Evolutionary conservation across 495 filamentous ascomycete species (phyloP), one percentile per base, ranked within the genome.

Genomic region (Aspergillus diversus): DNA sequence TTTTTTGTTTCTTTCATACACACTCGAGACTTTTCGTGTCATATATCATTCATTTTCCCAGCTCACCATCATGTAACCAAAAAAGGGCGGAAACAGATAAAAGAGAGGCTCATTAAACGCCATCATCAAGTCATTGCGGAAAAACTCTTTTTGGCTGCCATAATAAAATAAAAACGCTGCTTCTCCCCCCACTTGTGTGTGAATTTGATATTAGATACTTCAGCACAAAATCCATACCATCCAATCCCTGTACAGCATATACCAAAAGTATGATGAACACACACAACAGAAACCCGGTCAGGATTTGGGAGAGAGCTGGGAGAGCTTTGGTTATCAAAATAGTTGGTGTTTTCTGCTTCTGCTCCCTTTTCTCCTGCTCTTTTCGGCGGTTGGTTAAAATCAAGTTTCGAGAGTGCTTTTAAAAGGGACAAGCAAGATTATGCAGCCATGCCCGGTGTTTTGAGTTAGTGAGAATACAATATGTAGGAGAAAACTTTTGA

Each of bases 101-200:
- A 49, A 17, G 4, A 7, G 17, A 49, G 15, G 17, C 7, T 3
- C 3, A 49, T n/a, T 3, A n/a, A 49, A 49, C 46, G 46, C 46
- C 17, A 49, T 49, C 46, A 49, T 49, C n/a, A 49, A 49, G 15
- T 49, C 46, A 49, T 49, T 13, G 13, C 37, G 13, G 37, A 43
- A 43, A 43, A 43, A 43, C 39, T 11, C n/a, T 39, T 39, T 43
- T 43, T 11, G 39, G 2, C 12, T 43, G 21, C 21, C 21, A 27
- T 27, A 27, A 27, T 27, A 27, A 27, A 27, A 27, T 27, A 27
- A 27, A 27, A 27, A 1, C 21, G 21, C 21, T 27, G 21, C 21
- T 27, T 27, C 21, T 27, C 21, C 21, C 2, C 21, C 21, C 21
- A 27, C 21, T 27, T 27, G 21, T 27, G 21, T 27, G 21, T 27